phyloP scores from a whole-genome alignment of 2,329 filamentous ascomycete species.

The Penicillium sumatraense region DNA sequence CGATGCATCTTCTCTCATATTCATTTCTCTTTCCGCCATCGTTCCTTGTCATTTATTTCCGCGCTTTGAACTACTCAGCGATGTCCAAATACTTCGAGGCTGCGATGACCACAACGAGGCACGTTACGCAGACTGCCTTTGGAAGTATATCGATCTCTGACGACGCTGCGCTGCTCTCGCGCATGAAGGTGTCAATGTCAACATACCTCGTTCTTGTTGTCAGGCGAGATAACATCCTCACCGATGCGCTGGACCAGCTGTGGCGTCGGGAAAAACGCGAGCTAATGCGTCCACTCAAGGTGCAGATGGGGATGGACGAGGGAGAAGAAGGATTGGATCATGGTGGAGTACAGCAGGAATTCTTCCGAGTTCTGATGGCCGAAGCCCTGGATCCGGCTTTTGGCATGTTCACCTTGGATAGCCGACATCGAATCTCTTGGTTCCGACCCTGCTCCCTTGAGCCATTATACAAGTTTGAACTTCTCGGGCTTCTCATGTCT shows the following conservation, averaged over 20 bases:
- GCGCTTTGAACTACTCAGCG: conserved; percentile 80
- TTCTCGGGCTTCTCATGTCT: conserved; percentile 84
- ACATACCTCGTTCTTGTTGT: conserved; percentile 74
- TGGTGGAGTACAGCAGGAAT: conserved; percentile 94
- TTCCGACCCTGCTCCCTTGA: conserved; percentile 83
- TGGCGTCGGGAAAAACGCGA: conserved; percentile 85
- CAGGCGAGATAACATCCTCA: conserved; percentile 67
- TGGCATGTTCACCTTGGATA: conserved; percentile 77
- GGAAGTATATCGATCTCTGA: conserved; percentile 55
- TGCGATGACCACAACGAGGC: conserved; percentile 55
- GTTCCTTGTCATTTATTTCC: conserved; percentile 79
- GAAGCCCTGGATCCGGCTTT: conserved; percentile 79
- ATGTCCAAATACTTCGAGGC: conserved; percentile 83
- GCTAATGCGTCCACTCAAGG: conserved; percentile 81
- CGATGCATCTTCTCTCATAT: conserved; percentile 76
- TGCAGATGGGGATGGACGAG: conserved; percentile 78
- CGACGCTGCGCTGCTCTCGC: conserved; percentile 64
- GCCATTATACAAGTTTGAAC: conserved; percentile 85
- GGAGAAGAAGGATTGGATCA: conserved; percentile 92
- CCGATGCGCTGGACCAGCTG: conserved; percentile 82
- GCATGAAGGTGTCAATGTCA: conserved; percentile 68
- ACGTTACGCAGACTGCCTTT: conserved; percentile 52
- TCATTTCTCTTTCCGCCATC: conserved; percentile 78
- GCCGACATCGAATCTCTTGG: conserved; percentile 79
- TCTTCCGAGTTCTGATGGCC: conserved; percentile 82